These are phyloP conservation scores for Drosera spatulata DNA, from an alignment of 179 eudicot genomes.

Conservation along the genomic window DNA sequence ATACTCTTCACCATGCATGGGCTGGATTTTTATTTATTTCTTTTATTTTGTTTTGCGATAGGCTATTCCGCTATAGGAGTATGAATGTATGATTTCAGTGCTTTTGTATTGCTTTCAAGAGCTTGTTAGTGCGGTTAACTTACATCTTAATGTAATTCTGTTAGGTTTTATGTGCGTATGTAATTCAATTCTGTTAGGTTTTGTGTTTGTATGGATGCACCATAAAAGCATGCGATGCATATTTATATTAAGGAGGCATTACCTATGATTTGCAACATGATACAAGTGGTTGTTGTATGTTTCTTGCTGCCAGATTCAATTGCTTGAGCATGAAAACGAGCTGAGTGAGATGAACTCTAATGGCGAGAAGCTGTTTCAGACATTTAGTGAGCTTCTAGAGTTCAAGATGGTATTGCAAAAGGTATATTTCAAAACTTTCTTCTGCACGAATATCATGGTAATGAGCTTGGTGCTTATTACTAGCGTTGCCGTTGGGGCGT, in stretches of 20 bases:
- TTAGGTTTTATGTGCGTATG: background rate
- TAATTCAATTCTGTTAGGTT: too few relatives aligned
- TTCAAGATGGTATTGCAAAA: slow-evolving; percentile 92
- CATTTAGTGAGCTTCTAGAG: slow-evolving; percentile 87
- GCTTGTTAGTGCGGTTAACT: too few relatives aligned
- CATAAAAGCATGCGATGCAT: too few relatives aligned
- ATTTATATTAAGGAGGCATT: background rate
- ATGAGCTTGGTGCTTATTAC: too few relatives aligned
- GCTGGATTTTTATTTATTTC: too few relatives aligned
- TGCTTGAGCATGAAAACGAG: slow-evolving; percentile 90
- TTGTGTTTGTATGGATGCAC: too few relatives aligned
- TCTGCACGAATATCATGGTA: background rate
- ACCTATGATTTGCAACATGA: background rate
- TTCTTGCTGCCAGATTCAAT: slow-evolving; percentile 40
- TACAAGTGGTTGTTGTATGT: background rate
- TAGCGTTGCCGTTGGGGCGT: too few relatives aligned
- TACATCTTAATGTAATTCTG: background rate
- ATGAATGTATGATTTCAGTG: too few relatives aligned
- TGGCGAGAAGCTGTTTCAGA: slow-evolving; percentile 68
- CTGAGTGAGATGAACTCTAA: slow-evolving; percentile 83
- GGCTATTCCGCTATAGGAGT: too few relatives aligned
- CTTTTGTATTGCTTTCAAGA: too few relatives aligned
- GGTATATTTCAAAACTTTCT: slow-evolving; percentile 34
- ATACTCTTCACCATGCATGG: too few relatives aligned
- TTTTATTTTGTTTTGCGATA: too few relatives aligned